phyloP scores from a whole-genome alignment of 495 filamentous ascomycete genomes.

The Penicillium alfredii region DNA sequence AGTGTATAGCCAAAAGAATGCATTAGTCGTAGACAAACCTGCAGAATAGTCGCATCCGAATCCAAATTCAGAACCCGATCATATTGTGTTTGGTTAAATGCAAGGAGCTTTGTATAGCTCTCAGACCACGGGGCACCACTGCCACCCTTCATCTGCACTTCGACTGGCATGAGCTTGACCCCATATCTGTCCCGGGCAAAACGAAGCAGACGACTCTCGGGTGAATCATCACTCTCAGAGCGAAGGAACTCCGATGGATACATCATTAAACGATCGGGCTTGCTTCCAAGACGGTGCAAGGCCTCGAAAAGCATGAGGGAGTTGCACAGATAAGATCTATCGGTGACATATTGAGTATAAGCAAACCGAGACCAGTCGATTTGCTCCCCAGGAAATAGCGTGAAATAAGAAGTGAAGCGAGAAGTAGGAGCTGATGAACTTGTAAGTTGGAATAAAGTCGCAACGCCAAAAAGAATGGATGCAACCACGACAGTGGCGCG shows the following conservation, averaged over 20 bases:
- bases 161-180: slow-evolving; percentile 49
- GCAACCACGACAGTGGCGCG: no score
- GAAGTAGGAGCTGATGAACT: no score
- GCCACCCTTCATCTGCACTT: slow-evolving; percentile 35
- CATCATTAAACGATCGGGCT: slow-evolving; percentile 54
- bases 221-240: slow-evolving; percentile 18
- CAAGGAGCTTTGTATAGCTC: slow-evolving; percentile 57
- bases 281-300: slow-evolving; percentile 46
- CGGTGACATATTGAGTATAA: slow-evolving; percentile 59
- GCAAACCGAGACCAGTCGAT: slow-evolving; percentile 51
- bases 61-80: slow-evolving; percentile 55
- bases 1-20: background rate
- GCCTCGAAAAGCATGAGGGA: slow-evolving; percentile 61
- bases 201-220: slow-evolving; percentile 42
- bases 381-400: background rate
- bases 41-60: slow-evolving; percentile 52
- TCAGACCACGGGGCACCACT: slow-evolving; percentile 43
- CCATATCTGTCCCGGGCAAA: slow-evolving; percentile 52
- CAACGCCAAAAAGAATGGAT: no score
- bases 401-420: no score
- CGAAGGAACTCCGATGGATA: slow-evolving; percentile 45
- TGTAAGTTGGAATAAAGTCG: no score
- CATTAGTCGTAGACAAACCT: slow-evolving; percentile 18
- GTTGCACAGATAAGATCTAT: slow-evolving; percentile 57
- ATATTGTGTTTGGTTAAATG: slow-evolving; percentile 60